Conservation (phyloP, 148 eudicot species). For the Nepenthes gracilis region DNA sequence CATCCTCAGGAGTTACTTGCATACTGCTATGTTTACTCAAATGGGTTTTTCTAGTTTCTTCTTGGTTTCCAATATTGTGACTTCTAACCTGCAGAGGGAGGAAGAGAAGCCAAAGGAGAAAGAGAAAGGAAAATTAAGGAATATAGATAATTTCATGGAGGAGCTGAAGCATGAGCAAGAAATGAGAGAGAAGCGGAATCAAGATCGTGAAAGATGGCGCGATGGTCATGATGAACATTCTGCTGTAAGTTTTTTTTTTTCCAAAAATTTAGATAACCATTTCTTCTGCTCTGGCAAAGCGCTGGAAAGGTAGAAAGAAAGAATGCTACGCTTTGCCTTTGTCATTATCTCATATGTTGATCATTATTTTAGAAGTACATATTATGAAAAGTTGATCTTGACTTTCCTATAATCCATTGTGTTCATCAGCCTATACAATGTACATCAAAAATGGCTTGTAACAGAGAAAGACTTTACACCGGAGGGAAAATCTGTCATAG, state of each 20-base stretch:
- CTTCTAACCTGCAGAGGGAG: conserved; percentile 26
- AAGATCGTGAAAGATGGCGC: conserved; percentile 66
- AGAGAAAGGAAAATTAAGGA: conserved; percentile 78
- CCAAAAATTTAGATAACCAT: not conserved
- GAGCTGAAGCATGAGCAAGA: conserved; percentile 93
- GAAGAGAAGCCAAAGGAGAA: conserved; percentile 89
- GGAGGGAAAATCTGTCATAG: too few species aligned
- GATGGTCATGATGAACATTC: conserved; percentile 63
- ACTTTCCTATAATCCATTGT: too few species aligned
- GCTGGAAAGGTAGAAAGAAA: too few species aligned
- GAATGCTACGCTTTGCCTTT: too few species aligned
- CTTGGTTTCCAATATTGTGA: not conserved
- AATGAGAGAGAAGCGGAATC: conserved; percentile 86
- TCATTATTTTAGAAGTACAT: too few species aligned
- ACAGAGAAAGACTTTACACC: too few species aligned
- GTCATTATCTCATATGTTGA: too few species aligned
- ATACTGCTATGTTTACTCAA: not conserved
- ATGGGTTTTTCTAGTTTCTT: not conserved
- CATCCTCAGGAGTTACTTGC: not conserved
- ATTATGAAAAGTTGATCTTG: too few species aligned
- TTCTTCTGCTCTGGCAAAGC: not conserved
- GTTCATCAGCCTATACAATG: too few species aligned
- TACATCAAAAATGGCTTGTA: too few species aligned
- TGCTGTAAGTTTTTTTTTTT: conserved; percentile 31
- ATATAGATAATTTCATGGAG: conserved; percentile 96